Base-by-base conservation (phyloP, 139 green algal genomes). In the Volvox africanus region DNA sequence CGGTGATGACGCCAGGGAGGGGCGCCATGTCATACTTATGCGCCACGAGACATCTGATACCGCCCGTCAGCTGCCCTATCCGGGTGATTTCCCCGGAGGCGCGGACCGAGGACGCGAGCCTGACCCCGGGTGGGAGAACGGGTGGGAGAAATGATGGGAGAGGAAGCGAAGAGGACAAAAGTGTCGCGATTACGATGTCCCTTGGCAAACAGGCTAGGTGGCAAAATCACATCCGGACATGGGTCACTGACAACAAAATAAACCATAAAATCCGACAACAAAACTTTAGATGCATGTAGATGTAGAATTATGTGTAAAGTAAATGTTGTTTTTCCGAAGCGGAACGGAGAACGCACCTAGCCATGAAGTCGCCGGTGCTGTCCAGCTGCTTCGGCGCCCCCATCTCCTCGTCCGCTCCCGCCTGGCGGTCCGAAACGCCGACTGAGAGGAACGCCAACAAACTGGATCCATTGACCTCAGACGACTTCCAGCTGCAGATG, bases 1-100 rank as follows among this genome's bases (percentile, higher is more conserved):
- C 81, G n/a, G 17, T 88, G 22, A 88, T 32, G 11, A 30, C 61
- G 30, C 32, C 36, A 14, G 33, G 0, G 3, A 61, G 13, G 6
- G 62, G 62, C 20, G 21, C 18, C 11, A 2, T 36, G 33, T 88
- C 62, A 61, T 88, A 88, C 61, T 88, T 88, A 61, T 88, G 82
- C 0, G 19, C 35, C 0, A 88, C 21, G 2, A 36, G 0, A 35
- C 80, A 86, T 55, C 69, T 55, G 1, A 73, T 26, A n/a, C 80
- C 50, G 6, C 0, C 75, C 2, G 32, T 33, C 75, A 28, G 75
- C 33, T 81, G 75, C 14, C 6, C 71, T 2, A 30, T 30, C 33
- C 75, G 20, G 75, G 28, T 20, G 11, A 61, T 61, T 32, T 55
- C 76, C n/a, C 5, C 61, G 35, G 37, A 20, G 30, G 16, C 30